Evolutionary conservation across 306 rosid species (phyloP), one percentile per base, ranked within the genome.

Genomic region (Trifolium subterraneum): DNA sequence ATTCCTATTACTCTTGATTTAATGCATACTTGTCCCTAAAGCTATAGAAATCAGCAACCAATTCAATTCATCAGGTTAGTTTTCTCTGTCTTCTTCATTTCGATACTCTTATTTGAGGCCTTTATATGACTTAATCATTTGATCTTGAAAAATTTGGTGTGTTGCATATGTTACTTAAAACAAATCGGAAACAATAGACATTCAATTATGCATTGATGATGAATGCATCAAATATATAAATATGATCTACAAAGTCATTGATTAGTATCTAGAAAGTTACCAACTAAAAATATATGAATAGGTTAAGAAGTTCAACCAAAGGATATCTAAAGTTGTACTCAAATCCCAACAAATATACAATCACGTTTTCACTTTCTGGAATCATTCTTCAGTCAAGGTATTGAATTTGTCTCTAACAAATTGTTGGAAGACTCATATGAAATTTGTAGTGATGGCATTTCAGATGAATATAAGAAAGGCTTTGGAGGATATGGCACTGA

Each of bases 1-100:
- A 92, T 83, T 92, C 99, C 48, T 94, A 94, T 81, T 94, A 86
- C 85, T 44, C 90, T n/a, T n/a, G n/a, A n/a, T n/a, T 18, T 89
- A 29, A 31, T 95, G 90, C 85, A 87, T 3, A n/a, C n/a, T n/a
- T n/a, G n/a, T n/a, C n/a, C n/a, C n/a, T n/a, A n/a, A n/a, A n/a
- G n/a, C n/a, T n/a, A n/a, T n/a, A n/a, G n/a, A n/a, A n/a, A n/a
- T 25, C 31, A 27, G 31, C 31, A 27, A 27, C 4, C 31, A 27
- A 27, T 27, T 27, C 31, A 27, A 27, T 27, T 27, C 31, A 27
- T 27, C 31, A 27, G 31, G 31, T 27, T 27, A 27, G 3, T 27
- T 27, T 27, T 25, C 31, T 27, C 31, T 3, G 31, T 27, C 31
- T 27, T 3, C 31, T 27, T 27, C 4, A 27, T 27, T 27, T 27